Base-by-base conservation (phyloP, 192 early-diverging fungal genomes). In the Gonapodya sp. region DNA sequence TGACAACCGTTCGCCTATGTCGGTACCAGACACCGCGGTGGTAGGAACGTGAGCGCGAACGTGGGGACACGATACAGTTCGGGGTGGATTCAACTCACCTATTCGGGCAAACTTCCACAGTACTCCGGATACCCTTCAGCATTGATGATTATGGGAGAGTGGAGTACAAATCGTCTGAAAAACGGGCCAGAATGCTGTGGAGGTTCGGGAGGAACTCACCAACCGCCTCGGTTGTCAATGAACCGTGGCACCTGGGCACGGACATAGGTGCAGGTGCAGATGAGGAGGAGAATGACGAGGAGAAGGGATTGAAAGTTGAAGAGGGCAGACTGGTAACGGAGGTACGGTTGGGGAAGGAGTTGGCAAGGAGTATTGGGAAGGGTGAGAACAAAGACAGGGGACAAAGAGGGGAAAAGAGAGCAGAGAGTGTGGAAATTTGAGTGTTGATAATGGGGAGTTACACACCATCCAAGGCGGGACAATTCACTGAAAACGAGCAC, bases 251-350 rank as follows among this genome's bases (percentile, higher is more conserved):
- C 94, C 83, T 98, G 95, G 18, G 94, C 92, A 46, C 93, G 91
- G 74, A 99, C 81, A 84, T 96, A 98, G 2, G 95, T 95, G 87
- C 95, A 98, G n/a, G 97, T 99, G 86, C 97, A 99, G 82, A 99
- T 98, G 46, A 93, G 82, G 72, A 98, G 87, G 81, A 99, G 89
- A 64, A 99, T 93, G 79, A 97, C 95, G 31, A 98, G 87, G 81
- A 97, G 85, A 0, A 99, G 87, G 37, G 93, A 94, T 82, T 97
- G 93, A 80, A 99, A 99, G 84, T 98, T 96, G 87, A 99, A 99
- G 82, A 99, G 88, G 80, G 96, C 96, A 73, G 95, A 95, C 96
- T 96, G 35, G 1, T 77, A 80, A 36, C 8, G 46, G 24, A 24
- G 24, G n/a, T n/a, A n/a, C n/a, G n/a, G n/a, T 16, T 24, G 46